These are phyloP conservation scores for Phialemoniopsis sp. DNA, from an alignment of 2,329 filamentous ascomycete genomes.

Conservation along the genomic window DNA sequence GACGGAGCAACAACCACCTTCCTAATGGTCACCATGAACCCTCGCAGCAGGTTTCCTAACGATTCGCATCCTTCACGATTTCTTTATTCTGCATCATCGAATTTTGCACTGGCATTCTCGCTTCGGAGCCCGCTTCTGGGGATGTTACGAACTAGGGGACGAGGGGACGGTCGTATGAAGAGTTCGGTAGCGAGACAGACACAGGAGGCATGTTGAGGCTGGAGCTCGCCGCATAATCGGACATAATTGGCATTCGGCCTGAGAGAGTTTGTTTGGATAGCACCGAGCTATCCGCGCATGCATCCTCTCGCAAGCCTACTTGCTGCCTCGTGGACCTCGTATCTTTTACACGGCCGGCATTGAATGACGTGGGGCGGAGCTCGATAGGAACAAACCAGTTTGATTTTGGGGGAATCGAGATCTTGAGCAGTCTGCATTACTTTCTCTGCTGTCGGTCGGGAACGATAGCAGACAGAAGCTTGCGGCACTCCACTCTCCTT, in stretches of 20 bases:
- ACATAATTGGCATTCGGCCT: no score
- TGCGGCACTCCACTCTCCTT: background rate
- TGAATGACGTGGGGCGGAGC: no score
- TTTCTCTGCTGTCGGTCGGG: background rate
- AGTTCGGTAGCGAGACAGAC: background rate
- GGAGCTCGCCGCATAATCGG: no score
- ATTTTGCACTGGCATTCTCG: constrained; percentile 22
- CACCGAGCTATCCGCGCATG: no score
- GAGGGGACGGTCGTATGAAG: constrained; percentile 15
- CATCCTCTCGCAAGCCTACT: no score
- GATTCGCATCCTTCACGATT: constrained; percentile 6
- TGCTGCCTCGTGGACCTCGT: no score
- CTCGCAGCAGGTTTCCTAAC: no score
- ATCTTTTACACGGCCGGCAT: no score
- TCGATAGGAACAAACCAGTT: no score
- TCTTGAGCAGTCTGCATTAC: no score
- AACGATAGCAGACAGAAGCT: background rate
- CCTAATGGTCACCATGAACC: constrained; percentile 4
- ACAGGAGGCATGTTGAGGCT: background rate
- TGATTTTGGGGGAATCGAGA: no score
- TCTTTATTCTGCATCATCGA: constrained; percentile 19
- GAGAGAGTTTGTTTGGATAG: no score
- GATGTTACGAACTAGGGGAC: constrained; percentile 26
- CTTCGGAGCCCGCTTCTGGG: constrained; percentile 27
- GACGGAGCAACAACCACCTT: constrained; percentile 9